Evolutionary conservation across 257 asterid genomes (phyloP).

Genomic region (Solanum etuberosum): DNA sequence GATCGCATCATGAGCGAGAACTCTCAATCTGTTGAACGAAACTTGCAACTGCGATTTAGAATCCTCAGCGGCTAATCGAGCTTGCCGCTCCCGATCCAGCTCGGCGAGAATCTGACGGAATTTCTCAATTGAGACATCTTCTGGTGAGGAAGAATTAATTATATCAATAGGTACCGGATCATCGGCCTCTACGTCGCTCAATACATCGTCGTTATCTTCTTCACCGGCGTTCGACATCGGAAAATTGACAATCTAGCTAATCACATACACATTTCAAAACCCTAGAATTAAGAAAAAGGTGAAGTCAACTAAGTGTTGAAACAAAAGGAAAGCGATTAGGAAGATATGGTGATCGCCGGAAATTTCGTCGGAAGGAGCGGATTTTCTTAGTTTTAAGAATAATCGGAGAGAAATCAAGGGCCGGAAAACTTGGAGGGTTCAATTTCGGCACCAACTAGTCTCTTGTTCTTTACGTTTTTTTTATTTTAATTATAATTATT

Average conservation of each 20-base stretch:
- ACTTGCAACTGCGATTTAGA: slow-evolving; percentile 62
- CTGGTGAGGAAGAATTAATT: slow-evolving; percentile 19
- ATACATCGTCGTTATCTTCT: slow-evolving; percentile 56
- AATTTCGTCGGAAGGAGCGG: background rate
- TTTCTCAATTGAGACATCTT: slow-evolving; percentile 48
- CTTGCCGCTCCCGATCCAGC: slow-evolving; percentile 81
- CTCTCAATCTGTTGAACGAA: slow-evolving; percentile 62
- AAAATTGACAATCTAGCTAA: background rate
- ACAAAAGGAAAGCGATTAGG: background rate
- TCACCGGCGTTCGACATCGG: slow-evolving; percentile 47
- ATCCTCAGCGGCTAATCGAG: slow-evolving; percentile 67
- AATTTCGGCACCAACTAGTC: background rate
- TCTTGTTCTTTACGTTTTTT: background rate
- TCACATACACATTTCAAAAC: background rate
- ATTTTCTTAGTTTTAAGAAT: background rate
- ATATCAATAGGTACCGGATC: slow-evolving; percentile 49
- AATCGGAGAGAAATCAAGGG: background rate
- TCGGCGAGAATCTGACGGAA: slow-evolving; percentile 53
- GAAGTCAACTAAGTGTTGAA: background rate
- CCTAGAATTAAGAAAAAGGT: background rate
- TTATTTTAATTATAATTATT: too few species aligned
- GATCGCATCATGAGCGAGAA: slow-evolving; percentile 76
- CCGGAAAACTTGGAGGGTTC: background rate
- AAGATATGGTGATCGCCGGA: background rate
- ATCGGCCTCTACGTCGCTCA: slow-evolving; percentile 93